Percentiles rank a stretch among this genome's conserved stretches.
Conservation (phyloP, 2,329 filamentous ascomycete species). For the Knufia petricola region DNA sequence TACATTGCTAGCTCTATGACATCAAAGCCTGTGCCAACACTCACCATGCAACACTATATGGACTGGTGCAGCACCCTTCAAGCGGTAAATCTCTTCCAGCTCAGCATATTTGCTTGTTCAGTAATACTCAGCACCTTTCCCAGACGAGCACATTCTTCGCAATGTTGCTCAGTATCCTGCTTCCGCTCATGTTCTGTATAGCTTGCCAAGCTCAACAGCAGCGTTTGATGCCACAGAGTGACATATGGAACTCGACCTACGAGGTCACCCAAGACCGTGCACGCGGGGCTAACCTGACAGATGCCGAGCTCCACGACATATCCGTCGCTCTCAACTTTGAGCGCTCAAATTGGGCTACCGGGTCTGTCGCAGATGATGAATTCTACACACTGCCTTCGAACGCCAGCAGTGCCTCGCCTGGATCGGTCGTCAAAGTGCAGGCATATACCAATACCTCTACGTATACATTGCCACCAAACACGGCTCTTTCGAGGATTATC, state of each 20-base stretch:
- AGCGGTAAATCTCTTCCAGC: too few relatives aligned
- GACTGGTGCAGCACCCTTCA: too few relatives aligned
- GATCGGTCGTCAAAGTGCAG: constrained; percentile 35
- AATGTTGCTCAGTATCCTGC: background rate
- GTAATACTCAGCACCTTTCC: too few relatives aligned
- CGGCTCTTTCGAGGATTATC: constrained; percentile 40
- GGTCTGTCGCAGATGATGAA: constrained; percentile 28
- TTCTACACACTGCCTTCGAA: constrained; percentile 31
- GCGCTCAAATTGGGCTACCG: constrained; percentile 22
- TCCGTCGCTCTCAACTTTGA: constrained; percentile 7
- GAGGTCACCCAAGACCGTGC: background rate
- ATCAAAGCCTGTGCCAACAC: background rate
- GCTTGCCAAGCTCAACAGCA: background rate
- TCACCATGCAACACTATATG: background rate
- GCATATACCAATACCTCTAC: constrained; percentile 29
- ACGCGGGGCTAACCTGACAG: background rate
- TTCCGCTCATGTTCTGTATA: background rate
- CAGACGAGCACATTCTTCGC: too few relatives aligned
- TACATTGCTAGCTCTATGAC: background rate
- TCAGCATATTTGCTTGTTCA: too few relatives aligned
- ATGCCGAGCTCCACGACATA: background rate
- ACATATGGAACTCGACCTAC: constrained; percentile 3
- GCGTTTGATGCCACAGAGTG: background rate
- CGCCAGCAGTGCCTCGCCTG: constrained; percentile 23
- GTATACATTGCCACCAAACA: constrained; percentile 35